phyloP scores from a whole-genome alignment of 176 grass and related monocot species.

The Musa troglodytarum region DNA sequence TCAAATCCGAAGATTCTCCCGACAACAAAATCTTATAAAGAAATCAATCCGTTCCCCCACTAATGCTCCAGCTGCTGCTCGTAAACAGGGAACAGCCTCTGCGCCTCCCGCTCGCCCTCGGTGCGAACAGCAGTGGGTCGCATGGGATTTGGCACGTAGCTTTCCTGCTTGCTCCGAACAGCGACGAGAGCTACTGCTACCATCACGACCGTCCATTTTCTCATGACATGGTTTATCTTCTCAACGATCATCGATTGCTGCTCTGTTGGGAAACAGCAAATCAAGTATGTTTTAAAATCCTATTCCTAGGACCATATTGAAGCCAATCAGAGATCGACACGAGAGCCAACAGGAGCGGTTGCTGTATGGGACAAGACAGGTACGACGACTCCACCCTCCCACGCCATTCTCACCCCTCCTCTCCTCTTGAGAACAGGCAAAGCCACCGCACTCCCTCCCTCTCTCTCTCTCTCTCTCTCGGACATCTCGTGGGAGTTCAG shows the following conservation, averaged over 20 bases:
- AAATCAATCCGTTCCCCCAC: background rate
- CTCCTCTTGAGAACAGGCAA: too few relatives aligned
- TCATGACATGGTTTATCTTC: background rate
- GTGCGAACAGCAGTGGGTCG: background rate
- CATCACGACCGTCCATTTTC: background rate
- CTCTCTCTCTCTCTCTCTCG: too few relatives aligned
- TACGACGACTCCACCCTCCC: background rate
- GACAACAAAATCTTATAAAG: conserved; percentile 5
- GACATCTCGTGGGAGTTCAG: background rate
- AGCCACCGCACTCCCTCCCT: too few relatives aligned
- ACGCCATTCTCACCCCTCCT: background rate
- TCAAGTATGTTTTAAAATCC: background rate
- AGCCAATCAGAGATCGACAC: background rate
- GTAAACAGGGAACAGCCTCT: background rate
- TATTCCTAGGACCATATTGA: background rate
- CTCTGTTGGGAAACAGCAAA: background rate
- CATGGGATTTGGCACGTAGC: background rate
- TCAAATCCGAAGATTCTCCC: conserved; percentile 1
- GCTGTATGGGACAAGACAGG: background rate
- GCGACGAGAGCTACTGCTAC: too few relatives aligned
- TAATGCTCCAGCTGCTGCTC: background rate
- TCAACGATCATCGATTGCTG: background rate
- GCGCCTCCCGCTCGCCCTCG: background rate
- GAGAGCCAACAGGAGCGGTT: background rate
- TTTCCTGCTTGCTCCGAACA: too few relatives aligned